Conservation (phyloP, 768 basidiomycete species). For the Hypsizygus marmoreus region DNA sequence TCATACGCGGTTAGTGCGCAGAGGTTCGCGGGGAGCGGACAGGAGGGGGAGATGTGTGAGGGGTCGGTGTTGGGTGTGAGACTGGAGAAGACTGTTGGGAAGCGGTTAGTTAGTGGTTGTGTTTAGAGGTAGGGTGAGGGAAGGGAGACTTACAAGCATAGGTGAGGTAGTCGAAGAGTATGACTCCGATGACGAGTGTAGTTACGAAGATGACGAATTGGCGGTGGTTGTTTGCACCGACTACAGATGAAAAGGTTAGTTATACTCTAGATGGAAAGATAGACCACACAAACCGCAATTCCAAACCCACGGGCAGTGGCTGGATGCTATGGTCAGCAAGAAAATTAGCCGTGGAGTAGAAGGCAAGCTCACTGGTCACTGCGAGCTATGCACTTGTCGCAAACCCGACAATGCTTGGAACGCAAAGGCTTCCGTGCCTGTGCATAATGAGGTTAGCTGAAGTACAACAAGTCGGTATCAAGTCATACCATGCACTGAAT, state of each 20-base stretch:
- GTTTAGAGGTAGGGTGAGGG: not conserved
- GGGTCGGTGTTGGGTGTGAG: slow-evolving; percentile 38
- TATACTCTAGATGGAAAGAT: not conserved
- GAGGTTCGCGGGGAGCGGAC: slow-evolving; percentile 65
- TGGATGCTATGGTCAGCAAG: slow-evolving; percentile 29
- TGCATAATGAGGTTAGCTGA: not conserved
- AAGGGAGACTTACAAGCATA: slow-evolving; percentile 67
- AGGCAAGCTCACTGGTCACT: slow-evolving; percentile 81
- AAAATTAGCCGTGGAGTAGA: not conserved
- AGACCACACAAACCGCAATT: slow-evolving; percentile 87
- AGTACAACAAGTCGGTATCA: not conserved
- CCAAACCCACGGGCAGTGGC: slow-evolving; percentile 99
- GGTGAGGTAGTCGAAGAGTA: slow-evolving; percentile 81
- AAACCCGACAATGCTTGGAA: slow-evolving; percentile 93
- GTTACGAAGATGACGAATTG: slow-evolving; percentile 94
- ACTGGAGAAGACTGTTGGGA: slow-evolving; percentile 55
- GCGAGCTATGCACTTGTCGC: slow-evolving; percentile 85
- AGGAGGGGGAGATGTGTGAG: slow-evolving; percentile 53
- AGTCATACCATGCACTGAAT: slow-evolving; percentile 85
- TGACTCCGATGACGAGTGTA: slow-evolving; percentile 80
- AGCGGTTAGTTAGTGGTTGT: not conserved
- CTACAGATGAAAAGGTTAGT: slow-evolving; percentile 35
- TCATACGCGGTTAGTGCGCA: slow-evolving; percentile 76
- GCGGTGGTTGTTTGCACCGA: slow-evolving; percentile 92
- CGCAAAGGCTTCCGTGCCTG: slow-evolving; percentile 88